These are phyloP conservation scores for Protomyces inundatus DNA, from an alignment of 1,139 yeast species.

Conservation along the genomic window DNA sequence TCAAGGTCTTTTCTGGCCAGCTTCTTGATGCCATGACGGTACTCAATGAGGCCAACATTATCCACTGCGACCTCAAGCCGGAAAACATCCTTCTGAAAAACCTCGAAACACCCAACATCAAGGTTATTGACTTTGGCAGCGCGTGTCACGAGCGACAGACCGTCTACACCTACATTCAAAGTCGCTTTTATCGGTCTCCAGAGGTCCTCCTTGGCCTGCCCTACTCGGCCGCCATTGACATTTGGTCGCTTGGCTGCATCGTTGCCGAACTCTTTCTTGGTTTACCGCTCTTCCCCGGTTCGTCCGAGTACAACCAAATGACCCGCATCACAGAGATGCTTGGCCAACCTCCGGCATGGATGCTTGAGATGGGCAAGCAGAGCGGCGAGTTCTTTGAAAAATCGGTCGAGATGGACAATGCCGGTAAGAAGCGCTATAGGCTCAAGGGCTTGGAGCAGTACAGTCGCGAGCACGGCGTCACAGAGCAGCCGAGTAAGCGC, in stretches of 20 bases:
- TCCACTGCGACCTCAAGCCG: conserved; percentile 95
- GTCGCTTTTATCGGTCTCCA: conserved; percentile 92
- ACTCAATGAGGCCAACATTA: conserved; percentile 74
- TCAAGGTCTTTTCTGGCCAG: conserved; percentile 72
- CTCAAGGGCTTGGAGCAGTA: conserved; percentile 58
- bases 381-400: conserved; percentile 62
- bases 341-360: conserved; percentile 86
- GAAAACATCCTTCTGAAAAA: conserved; percentile 75
- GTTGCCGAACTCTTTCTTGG: conserved; percentile 91
- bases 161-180: conserved; percentile 87
- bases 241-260: conserved; percentile 98
- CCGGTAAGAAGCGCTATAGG: conserved; percentile 43
- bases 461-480: conserved; percentile 49
- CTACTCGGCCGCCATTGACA: conserved; percentile 78
- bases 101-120: conserved; percentile 80
- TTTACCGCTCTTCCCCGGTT: conserved; percentile 89
- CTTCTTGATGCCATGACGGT: conserved; percentile 73
- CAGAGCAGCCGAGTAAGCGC: conserved; percentile 76
- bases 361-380: conserved; percentile 92
- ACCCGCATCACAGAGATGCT: conserved; percentile 75
- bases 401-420: conserved; percentile 38
- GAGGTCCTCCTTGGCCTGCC: conserved; percentile 91
- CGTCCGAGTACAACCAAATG: conserved; percentile 87
- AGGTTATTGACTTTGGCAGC: conserved; percentile 93
- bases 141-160: conserved; percentile 92